Evolutionary conservation across 2,329 filamentous ascomycete genomes (phyloP), one percentile per base, ranked within the genome.

Genomic region (Trichoderma atrobrunneum): DNA sequence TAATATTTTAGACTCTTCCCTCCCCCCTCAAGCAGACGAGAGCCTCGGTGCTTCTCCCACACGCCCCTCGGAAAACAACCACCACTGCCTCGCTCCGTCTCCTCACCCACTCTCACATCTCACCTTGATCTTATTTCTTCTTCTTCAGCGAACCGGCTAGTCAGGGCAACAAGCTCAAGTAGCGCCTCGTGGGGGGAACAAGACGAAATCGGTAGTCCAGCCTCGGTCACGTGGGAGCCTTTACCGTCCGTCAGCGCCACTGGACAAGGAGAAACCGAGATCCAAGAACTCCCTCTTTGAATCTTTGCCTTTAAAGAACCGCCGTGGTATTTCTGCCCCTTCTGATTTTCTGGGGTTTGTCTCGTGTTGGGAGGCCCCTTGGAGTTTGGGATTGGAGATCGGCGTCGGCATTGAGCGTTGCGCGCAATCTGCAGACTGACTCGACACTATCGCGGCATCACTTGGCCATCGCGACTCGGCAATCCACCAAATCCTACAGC

Each of bases 1-100:
- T 70, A 62, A 70, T 70, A 70, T 70, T 70, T 70, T 70, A 70
- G 67, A 70, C 26, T 57, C 67, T 59, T 70, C 57, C 57, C 26
- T 62, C 67, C 63, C 51, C 48, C 36, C 56, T 34, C 67, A 24
- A 48, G 39, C 57, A 61, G 18, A 26, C 56, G 32, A 54, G 39
- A 60, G 28, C 39, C 39, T 32, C 48, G 67, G 39, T 48, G 39
- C 67, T 34, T 66, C 30, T 66, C 48, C 63, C 43, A 54, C 48
- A 64, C 68, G 39, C 60, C 30, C 43, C 59, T 30, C 59, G 43
- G 34, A 56, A 56, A 39, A 12, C 21, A n/a, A 14, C 30, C 60
- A 34, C 63, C 30, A 51, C 68, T 43, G 30, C 28, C 67, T 57
- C 56, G 51, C 54, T 61, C 26, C 36, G 24, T 68, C 24, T 36